A percentile compares a stretch with the other conserved stretches of the same genome.
These are phyloP conservation scores for Aspergillus fructus DNA, from an alignment of 2,329 filamentous ascomycete species.

Conservation along the genomic window DNA sequence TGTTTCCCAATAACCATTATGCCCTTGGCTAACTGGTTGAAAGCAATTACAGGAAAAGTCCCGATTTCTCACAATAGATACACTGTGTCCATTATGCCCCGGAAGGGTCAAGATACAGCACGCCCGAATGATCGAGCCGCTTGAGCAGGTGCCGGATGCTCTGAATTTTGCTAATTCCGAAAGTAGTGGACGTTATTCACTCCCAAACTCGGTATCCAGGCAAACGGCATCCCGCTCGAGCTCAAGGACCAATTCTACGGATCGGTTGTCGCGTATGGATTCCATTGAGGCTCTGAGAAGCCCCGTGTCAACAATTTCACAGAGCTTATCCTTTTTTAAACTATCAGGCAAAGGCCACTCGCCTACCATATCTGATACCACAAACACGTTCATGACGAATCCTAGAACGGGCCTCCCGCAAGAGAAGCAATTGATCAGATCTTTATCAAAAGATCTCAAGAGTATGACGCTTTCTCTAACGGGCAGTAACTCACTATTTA, in stretches of 20 bases:
- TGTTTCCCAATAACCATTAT: not conserved
- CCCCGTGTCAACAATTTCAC: slow-evolving; percentile 16
- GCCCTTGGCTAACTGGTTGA: not conserved
- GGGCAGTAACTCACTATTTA: slow-evolving; percentile 19
- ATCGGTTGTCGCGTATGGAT: slow-evolving; percentile 20
- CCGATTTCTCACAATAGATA: slow-evolving; percentile 22
- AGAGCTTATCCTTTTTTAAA: slow-evolving; percentile 14
- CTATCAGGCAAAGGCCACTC: slow-evolving; percentile 15
- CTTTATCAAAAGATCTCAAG: slow-evolving; percentile 21
- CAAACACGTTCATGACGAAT: slow-evolving; percentile 9
- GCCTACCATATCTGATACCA: slow-evolving; percentile 12
- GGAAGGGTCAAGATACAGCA: slow-evolving; percentile 31
- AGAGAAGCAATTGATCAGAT: slow-evolving; percentile 18
- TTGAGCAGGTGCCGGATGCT: slow-evolving; percentile 25
- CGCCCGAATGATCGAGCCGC: slow-evolving; percentile 35
- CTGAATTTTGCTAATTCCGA: slow-evolving; percentile 21
- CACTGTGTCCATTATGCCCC: slow-evolving; percentile 33
- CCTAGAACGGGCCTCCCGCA: slow-evolving; percentile 9
- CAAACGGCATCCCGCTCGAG: slow-evolving; percentile 23
- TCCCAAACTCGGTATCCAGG: slow-evolving; percentile 17
- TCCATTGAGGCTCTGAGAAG: slow-evolving; percentile 15
- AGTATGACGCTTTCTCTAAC: slow-evolving; percentile 20
- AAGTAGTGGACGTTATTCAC: slow-evolving; percentile 16
- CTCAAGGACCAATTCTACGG: slow-evolving; percentile 24
- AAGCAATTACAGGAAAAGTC: slow-evolving; percentile 21